Conservation (phyloP, 441 rosid genomes). For the Mallotus repandus region DNA sequence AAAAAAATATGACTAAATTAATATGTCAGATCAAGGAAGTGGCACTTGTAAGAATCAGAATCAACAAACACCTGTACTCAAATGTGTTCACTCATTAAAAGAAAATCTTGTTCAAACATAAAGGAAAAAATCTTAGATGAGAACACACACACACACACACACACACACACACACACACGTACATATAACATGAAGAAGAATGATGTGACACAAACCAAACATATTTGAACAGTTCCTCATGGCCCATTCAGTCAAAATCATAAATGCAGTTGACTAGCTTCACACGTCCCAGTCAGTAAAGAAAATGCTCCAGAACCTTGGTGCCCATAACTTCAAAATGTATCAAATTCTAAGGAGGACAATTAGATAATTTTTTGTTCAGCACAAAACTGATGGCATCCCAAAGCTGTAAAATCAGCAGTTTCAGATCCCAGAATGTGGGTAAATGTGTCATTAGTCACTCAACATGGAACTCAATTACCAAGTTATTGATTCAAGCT, state of each 20-base stretch:
- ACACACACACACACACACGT: not conserved
- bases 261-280: slow-evolving; percentile 75
- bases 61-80: not conserved
- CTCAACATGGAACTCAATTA: not conserved
- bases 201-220: too few species aligned
- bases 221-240: too few species aligned
- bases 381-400: not conserved
- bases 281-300: slow-evolving; percentile 88
- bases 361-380: slow-evolving; percentile 7
- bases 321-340: slow-evolving; percentile 60
- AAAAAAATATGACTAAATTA: not conserved
- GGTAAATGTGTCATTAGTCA: not conserved
- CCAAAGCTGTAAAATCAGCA: not conserved
- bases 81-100: not conserved
- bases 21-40: not conserved
- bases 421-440: not conserved
- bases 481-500: not conserved
- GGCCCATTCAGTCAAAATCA: slow-evolving; percentile 33
- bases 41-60: not conserved
- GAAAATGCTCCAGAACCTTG: slow-evolving; percentile 71
- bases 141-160: not conserved
- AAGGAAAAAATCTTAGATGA: not conserved
- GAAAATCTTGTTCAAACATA: not conserved
- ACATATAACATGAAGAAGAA: not conserved
- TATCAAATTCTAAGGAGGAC: slow-evolving; percentile 51